Evolutionary conservation across 805 yeast species (phyloP).

Genomic region (Ogataea naganishii): DNA sequence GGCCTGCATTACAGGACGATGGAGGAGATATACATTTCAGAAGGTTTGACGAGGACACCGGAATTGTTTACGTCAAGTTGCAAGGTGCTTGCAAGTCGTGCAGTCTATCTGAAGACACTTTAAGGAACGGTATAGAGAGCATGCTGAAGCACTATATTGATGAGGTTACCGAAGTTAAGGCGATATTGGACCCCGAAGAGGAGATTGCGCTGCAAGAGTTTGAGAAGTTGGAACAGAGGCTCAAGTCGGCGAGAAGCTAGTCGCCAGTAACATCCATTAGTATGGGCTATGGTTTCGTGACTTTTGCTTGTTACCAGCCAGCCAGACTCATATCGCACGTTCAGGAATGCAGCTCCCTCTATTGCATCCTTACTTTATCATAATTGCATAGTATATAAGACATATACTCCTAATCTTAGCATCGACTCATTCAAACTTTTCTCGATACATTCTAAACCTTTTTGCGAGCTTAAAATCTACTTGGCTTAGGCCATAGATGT

Average conservation of each 20-base stretch:
- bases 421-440: constrained; percentile 2
- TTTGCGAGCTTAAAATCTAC: constrained; percentile 53
- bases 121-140: constrained; percentile 60
- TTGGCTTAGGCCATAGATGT: constrained; percentile 41
- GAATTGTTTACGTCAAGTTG: constrained; percentile 49
- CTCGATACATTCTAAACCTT: constrained; percentile 28
- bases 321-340: too few relatives aligned
- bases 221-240: constrained; percentile 66
- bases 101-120: constrained; percentile 55
- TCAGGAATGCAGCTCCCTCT: too few relatives aligned
- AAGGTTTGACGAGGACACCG: constrained; percentile 43
- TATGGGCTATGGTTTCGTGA: too few relatives aligned
- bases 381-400: constrained; percentile 1
- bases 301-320: too few relatives aligned
- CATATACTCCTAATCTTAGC: neutral
- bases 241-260: constrained; percentile 28
- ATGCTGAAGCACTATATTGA: constrained; percentile 66
- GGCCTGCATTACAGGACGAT: constrained; percentile 70
- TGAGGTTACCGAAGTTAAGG: constrained; percentile 50
- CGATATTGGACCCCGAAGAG: constrained; percentile 29
- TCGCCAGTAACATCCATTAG: too few relatives aligned
- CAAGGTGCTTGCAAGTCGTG: constrained; percentile 72
- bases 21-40: constrained; percentile 71
- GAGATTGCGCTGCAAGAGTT: constrained; percentile 71
- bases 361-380: too few relatives aligned